Percentiles rank a stretch among this genome's conserved stretches.
phyloP scores from a whole-genome alignment of 208 protist genomes.

The Acanthamoeba sp. region DNA sequence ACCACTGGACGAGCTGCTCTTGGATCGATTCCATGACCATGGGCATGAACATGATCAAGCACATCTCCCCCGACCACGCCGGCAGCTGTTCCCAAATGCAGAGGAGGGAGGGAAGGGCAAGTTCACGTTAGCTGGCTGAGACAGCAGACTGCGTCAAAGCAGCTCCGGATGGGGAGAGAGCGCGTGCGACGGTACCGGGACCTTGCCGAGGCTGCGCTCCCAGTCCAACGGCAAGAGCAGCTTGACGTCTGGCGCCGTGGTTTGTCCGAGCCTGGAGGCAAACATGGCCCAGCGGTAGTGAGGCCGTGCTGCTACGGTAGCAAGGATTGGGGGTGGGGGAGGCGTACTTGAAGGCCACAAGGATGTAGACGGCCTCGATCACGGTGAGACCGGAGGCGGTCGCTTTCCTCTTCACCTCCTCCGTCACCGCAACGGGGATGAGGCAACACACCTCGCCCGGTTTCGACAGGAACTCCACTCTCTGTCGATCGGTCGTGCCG shows the following conservation, averaged over 20 bases:
- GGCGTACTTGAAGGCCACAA: background rate
- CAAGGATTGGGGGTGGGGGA: too few relatives aligned
- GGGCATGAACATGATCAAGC: constrained; percentile 19
- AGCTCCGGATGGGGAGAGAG: background rate
- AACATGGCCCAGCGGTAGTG: background rate
- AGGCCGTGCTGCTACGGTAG: too few relatives aligned
- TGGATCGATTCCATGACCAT: background rate
- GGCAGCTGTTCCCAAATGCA: background rate
- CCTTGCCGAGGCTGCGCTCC: constrained; percentile 6
- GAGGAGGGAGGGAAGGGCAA: background rate
- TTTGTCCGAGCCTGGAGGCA: background rate
- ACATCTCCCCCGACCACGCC: constrained; percentile 11
- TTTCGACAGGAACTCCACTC: background rate
- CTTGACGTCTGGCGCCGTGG: background rate
- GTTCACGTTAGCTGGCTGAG: too few relatives aligned
- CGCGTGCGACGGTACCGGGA: background rate
- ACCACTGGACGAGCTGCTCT: constrained; percentile 11
- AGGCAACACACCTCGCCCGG: background rate
- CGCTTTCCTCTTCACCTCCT: background rate
- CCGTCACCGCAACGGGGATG: background rate
- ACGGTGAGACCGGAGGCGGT: background rate
- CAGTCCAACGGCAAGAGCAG: constrained; percentile 9
- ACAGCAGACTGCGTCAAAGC: too few relatives aligned
- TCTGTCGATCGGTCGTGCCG: background rate
- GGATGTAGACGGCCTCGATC: background rate